Conservation (phyloP, 352 stramenopile genomes). For the Phytophthora cactorum region DNA sequence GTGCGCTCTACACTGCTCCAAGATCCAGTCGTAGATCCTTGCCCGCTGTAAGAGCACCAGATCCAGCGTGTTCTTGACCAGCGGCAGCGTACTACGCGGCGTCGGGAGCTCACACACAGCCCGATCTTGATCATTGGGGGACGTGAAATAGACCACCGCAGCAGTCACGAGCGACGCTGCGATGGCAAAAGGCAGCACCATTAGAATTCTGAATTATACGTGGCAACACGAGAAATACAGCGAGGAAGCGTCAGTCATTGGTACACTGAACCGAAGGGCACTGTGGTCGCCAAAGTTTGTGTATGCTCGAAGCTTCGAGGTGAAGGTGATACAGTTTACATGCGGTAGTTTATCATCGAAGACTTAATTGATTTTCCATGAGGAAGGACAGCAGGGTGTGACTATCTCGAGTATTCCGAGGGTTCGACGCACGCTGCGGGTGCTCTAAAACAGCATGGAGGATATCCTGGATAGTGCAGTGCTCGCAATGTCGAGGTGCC, state of each 20-base stretch:
- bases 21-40: slow-evolving; percentile 67
- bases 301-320: no score
- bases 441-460: background rate
- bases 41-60: slow-evolving; percentile 45
- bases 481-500: background rate
- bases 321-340: background rate
- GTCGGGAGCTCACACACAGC: slow-evolving; percentile 40
- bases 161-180: slow-evolving; percentile 26
- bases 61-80: slow-evolving; percentile 67
- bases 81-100: slow-evolving; percentile 41
- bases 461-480: no score
- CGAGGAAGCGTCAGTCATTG: slow-evolving; percentile 1
- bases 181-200: slow-evolving; percentile 31
- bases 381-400: background rate
- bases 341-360: background rate
- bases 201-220: background rate
- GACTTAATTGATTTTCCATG: background rate
- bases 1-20: slow-evolving; percentile 53
- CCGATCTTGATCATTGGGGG: slow-evolving; percentile 31
- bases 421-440: slow-evolving; percentile 5
- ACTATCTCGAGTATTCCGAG: slow-evolving; percentile 5
- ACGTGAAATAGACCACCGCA: slow-evolving; percentile 37
- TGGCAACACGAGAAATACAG: background rate
- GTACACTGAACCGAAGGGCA: slow-evolving; percentile 20
- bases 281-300: background rate